Conservation (phyloP, 106 monocot genomes). For the Dendrobium huoshanense region DNA sequence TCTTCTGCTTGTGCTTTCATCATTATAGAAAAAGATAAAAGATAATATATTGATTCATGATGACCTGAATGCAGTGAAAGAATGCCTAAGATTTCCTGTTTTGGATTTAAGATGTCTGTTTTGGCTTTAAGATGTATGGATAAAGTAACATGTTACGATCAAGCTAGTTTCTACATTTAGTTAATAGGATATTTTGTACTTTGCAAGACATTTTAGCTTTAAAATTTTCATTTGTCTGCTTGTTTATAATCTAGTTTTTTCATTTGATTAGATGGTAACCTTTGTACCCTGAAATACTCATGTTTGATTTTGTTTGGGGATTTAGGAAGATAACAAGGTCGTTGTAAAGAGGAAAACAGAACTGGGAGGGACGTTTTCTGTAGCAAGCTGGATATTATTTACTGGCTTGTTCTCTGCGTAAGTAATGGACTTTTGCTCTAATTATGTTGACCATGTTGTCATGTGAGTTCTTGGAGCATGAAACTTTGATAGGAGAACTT, state of each 20-base stretch:
- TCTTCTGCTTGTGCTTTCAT: not conserved
- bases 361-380: slow-evolving; percentile 87
- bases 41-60: not conserved
- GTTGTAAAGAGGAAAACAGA: slow-evolving; percentile 86
- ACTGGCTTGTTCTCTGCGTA: slow-evolving; percentile 80
- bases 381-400: slow-evolving; percentile 83
- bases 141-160: not conserved
- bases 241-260: not conserved
- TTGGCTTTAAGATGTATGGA: not conserved
- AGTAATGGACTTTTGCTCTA: slow-evolving; percentile 23
- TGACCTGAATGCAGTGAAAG: not conserved
- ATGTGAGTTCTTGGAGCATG: not conserved
- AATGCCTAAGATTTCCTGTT: not conserved
- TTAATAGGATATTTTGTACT: not conserved
- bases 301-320: slow-evolving; percentile 6
- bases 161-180: not conserved
- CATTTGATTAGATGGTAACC: not conserved
- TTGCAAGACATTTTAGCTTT: not conserved
- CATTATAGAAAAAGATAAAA: not conserved
- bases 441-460: not conserved
- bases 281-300: not conserved
- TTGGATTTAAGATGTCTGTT: not conserved
- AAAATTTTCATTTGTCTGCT: not conserved
- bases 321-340: slow-evolving; percentile 64
- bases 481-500: not conserved